Evolutionary conservation across 164 flowering plant species (phyloP), one percentile per base, ranked within the genome.

Genomic region (Tetrastigma voinierianum): DNA sequence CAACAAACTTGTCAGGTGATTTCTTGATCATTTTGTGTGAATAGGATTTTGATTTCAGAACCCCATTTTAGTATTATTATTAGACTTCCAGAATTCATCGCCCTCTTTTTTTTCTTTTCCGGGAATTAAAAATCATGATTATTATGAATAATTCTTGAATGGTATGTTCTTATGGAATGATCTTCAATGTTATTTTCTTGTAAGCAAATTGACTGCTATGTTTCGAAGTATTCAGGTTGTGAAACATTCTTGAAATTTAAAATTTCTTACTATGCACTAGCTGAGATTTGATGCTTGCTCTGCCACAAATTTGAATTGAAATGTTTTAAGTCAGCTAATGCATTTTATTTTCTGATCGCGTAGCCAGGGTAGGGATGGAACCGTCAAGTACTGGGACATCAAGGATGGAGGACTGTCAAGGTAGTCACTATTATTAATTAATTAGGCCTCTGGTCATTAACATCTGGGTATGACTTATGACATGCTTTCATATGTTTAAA

Each of bases 311-410:
- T 24, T 17, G 47, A 45, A 54, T 70, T 49, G 7, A 0, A 12
- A 40, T 46, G 11, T 9, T 32, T 32, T 7, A 32, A 7, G 40
- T 32, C 40, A 32, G 40, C 7, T 32, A 32, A 32, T 32, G 40
- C 40, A 19, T 62, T 40, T 10, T 68, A 20, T 55, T 13, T 53
- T 46, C 12, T 55, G 45, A 45, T 60, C 17, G 9, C 75, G 63
- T 79, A 93, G 97, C 80, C 99, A 95, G 77, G 96, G 98, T 65
- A 88, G 88, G 76, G 98, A 92, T 75, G 99, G 99, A 61, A 86
- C 90, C 44, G 84, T 92, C 3, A 95, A 89, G 77, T 84, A 66
- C 48, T 92, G 97, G 97, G 97, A 90, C 66, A 73, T 89, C 54
- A 88, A 78, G 69, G 82, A 84, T 48, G 93, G 91, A 13, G 87